phyloP scores from a whole-genome alignment of 208 protist species.

The Crithidia brevicula region DNA sequence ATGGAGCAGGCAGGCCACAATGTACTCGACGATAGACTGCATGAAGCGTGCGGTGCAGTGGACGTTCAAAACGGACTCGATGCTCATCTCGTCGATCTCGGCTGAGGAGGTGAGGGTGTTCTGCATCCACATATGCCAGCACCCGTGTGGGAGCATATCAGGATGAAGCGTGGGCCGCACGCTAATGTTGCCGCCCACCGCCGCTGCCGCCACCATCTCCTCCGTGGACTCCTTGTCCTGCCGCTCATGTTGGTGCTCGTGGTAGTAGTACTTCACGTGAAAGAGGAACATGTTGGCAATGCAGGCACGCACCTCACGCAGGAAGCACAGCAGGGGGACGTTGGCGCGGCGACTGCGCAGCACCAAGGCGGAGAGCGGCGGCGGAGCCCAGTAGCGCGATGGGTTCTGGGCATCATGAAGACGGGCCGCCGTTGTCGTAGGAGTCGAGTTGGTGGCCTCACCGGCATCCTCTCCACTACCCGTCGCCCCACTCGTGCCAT shows the following conservation, averaged over 20 bases:
- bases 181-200: slow-evolving; percentile 12
- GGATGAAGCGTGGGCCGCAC: neutral
- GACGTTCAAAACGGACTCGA: slow-evolving; percentile 34
- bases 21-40: slow-evolving; percentile 29
- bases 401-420: too few relatives aligned
- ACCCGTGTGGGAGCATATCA: slow-evolving; percentile 14
- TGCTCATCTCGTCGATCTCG: neutral
- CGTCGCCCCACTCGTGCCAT: neutral
- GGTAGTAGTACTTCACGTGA: slow-evolving; percentile 28
- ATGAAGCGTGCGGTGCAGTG: slow-evolving; percentile 25
- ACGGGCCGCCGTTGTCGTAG: neutral
- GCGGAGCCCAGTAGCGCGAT: slow-evolving; percentile 26
- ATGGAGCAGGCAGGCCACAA: slow-evolving; percentile 46
- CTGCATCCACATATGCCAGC: slow-evolving; percentile 31
- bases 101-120: neutral
- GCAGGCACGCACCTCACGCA: slow-evolving; percentile 63
- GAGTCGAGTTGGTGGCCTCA: neutral
- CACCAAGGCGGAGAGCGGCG: slow-evolving; percentile 23
- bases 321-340: slow-evolving; percentile 75
- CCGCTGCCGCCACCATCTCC: slow-evolving; percentile 1
- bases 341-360: slow-evolving; percentile 58
- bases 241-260: slow-evolving; percentile 18
- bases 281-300: slow-evolving; percentile 30
- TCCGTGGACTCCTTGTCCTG: neutral
- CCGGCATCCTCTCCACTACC: neutral